Base-by-base conservation (phyloP, 345 rosid genomes). In the Pseudoturritis turrita region DNA sequence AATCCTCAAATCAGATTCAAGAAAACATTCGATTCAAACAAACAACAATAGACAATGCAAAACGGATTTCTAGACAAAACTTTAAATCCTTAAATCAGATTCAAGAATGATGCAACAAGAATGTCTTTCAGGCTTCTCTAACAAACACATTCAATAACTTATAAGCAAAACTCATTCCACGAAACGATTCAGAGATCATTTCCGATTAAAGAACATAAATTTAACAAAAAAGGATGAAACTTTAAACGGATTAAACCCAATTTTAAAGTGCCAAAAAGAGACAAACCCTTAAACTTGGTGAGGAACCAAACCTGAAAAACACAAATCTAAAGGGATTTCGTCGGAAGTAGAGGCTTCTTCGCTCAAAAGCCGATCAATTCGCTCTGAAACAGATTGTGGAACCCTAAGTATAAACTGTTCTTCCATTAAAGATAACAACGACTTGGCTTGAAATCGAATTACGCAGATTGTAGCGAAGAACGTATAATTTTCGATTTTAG, bases 381-480 rank as follows among this genome's bases (percentile, higher is more conserved):
- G 81, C 83, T 89, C 98, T 1, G 96, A 92, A 67, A 90, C 82
- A 28, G 98, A 88, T 45, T 91, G 91, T 10, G 99, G 96, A 77
- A 96, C 96, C 80, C 98, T 85, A 59, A 96, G 88, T 73, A 96
- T 82, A 78, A 96, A 90, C 64, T 90, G 98, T 66, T 96, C 99
- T 78, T 96, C 99, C 99, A 92, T 88, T 9, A 1, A 26, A 12
- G 3, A 37, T 69, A 41, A 3, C 37, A 39, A 17, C 26, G 53
- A 33, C 3, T 61, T 29, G 2, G 28, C 15, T 60, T 19, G 45
- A 19, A 10, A 35, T 19, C n/a, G 4, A 13, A 19, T 45, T 18
- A 3, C 1, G 56, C 43, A 46, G 52, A 47, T 47, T 3, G 56
- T 9, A 5, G 21, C 39, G 10, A 55, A 55, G 40, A 17, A n/a